Evolutionary conservation across 2,329 filamentous ascomycete genomes (phyloP).

Genomic region (Penicillium sp.): DNA sequence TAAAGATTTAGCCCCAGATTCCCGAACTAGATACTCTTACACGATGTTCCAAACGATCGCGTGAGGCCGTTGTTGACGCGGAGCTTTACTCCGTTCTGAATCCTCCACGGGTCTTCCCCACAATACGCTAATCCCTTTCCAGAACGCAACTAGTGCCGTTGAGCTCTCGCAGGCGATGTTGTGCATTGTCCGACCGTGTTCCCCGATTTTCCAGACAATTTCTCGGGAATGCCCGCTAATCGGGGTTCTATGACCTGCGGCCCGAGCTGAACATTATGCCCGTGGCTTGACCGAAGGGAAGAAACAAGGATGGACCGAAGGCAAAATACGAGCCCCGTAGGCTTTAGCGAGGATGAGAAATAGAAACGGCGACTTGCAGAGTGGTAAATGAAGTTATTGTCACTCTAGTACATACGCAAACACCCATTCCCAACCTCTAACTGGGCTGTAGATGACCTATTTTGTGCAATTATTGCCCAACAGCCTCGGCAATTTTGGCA

Average conservation of each 20-base stretch:
- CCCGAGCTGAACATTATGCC: not conserved
- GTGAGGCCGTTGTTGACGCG: conserved; percentile 9
- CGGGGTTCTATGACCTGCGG: not conserved
- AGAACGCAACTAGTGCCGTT: not conserved
- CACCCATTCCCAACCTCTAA: no score
- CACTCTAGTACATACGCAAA: no score
- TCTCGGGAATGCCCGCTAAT: not conserved
- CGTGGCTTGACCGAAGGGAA: not conserved
- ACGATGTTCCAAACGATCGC: not conserved
- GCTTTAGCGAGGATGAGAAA: not conserved
- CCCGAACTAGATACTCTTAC: not conserved
- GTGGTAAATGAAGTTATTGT: not conserved
- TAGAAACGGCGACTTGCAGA: not conserved
- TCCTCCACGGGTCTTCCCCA: conserved; percentile 23
- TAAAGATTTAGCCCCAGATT: not conserved
- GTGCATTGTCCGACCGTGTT: conserved; percentile 4
- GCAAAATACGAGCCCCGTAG: not conserved
- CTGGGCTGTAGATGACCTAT: no score
- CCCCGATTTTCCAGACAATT: not conserved
- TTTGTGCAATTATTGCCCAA: no score
- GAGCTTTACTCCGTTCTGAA: conserved; percentile 20
- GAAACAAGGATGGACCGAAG: not conserved
- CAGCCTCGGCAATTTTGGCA: no score
- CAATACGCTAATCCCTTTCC: conserved; percentile 13
- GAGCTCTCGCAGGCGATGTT: not conserved